Conservation (phyloP, 2,329 filamentous ascomycete species). For the Colletotrichum aenigma region DNA sequence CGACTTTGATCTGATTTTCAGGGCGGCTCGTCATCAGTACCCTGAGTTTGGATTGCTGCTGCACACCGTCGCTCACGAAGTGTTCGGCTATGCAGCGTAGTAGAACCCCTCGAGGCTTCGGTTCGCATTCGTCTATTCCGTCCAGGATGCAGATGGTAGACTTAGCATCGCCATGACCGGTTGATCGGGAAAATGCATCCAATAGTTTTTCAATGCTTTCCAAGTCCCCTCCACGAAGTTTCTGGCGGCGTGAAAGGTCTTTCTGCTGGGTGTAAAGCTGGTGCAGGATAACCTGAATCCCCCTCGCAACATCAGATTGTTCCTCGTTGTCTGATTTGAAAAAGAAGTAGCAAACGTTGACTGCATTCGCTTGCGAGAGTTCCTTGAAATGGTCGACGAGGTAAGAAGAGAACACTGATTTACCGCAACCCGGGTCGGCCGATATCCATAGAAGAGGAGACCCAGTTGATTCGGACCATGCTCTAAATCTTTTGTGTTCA, state of each 20-base stretch:
- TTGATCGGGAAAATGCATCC: not conserved
- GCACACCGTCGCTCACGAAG: not conserved
- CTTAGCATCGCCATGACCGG: not conserved
- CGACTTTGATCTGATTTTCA: conserved; percentile 21
- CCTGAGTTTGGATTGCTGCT: conserved; percentile 4
- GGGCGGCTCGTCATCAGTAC: conserved; percentile 24
- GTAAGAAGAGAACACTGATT: conserved; percentile 17
- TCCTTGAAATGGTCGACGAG: conserved; percentile 12
- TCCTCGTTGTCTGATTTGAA: conserved; percentile 21
- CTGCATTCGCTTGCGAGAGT: not conserved
- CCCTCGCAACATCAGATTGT: conserved; percentile 8
- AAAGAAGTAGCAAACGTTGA: conserved; percentile 22
- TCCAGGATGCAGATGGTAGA: conserved; percentile 23
- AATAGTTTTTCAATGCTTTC: not conserved
- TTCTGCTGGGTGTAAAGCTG: conserved; percentile 12
- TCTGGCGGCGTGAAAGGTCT: not conserved
- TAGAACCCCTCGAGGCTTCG: not conserved
- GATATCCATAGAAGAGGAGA: conserved; percentile 19
- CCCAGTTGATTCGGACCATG: not conserved
- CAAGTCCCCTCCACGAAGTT: not conserved
- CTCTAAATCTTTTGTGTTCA: not conserved
- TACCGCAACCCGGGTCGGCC: conserved; percentile 21
- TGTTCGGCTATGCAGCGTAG: conserved; percentile 10
- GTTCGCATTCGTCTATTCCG: conserved; percentile 23
- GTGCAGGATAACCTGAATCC: conserved; percentile 1